Conservation (phyloP, 345 rosid genomes). For the Gossypium raimondii region DNA sequence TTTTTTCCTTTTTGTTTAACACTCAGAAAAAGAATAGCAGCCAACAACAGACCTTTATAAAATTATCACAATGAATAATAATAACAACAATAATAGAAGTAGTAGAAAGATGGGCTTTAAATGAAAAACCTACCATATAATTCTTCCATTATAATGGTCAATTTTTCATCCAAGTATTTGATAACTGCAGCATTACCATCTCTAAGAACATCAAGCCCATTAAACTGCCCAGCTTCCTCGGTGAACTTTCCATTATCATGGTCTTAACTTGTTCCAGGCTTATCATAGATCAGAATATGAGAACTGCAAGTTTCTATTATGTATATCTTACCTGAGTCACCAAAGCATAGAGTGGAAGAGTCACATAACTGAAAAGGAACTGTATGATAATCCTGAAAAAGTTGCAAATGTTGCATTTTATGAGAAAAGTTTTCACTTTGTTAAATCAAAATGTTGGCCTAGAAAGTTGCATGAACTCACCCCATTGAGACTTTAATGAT, state of each 20-base stretch:
- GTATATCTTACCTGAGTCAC: constrained; percentile 69
- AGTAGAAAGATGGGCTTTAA: background rate
- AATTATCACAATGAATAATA: constrained; percentile 12
- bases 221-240: constrained; percentile 79
- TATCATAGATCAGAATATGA: background rate
- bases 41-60: constrained; percentile 1
- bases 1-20: background rate
- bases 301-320: background rate
- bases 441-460: background rate
- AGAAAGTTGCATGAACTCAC: constrained; percentile 33
- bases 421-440: background rate
- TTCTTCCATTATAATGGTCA: constrained; percentile 76
- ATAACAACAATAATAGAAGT: background rate
- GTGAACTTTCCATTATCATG: constrained; percentile 67
- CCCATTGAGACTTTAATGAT: constrained; percentile 73
- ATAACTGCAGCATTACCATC: constrained; percentile 87
- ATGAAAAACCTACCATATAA: constrained; percentile 56
- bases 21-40: constrained; percentile 8
- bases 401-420: background rate
- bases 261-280: background rate
- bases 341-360: constrained; percentile 92
- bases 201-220: constrained; percentile 90
- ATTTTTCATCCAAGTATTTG: constrained; percentile 63
- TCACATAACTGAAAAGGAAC: constrained; percentile 86
- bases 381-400: constrained; percentile 67